These are phyloP conservation scores for Corchorus capsularis DNA, from an alignment of 345 rosid genomes.

Conservation along the genomic window DNA sequence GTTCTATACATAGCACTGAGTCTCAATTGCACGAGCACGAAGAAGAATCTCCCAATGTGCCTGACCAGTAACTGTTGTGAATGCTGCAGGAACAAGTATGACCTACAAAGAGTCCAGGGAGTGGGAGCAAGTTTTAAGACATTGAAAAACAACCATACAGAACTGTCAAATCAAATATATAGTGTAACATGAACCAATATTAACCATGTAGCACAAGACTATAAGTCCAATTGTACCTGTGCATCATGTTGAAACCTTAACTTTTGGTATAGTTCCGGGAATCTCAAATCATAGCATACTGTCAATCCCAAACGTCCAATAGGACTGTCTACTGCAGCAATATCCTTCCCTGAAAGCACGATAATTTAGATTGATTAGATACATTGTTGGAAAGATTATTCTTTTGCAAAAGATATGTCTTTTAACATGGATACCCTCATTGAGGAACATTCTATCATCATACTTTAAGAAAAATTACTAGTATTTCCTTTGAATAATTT, in stretches of 20 bases:
- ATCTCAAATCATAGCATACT: constrained; percentile 92
- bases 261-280: constrained; percentile 88
- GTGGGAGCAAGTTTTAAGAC: neutral
- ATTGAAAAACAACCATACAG: neutral
- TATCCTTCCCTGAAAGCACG: constrained; percentile 55
- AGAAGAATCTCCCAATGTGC: constrained; percentile 98
- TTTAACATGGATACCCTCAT: neutral
- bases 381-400: neutral
- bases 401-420: neutral
- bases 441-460: neutral
- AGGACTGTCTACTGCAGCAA: constrained; percentile 80
- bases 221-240: constrained; percentile 48
- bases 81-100: constrained; percentile 86
- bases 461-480: neutral
- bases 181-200: no score
- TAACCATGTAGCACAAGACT: neutral
- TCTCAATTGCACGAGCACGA: constrained; percentile 90
- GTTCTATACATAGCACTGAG: constrained; percentile 84
- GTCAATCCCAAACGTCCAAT: constrained; percentile 81
- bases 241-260: constrained; percentile 76
- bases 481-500: neutral
- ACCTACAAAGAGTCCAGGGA: constrained; percentile 43
- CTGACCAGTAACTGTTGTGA: constrained; percentile 80
- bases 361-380: constrained; percentile 12
- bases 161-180: no score